These are phyloP conservation scores for Sporothrix protearum DNA, from an alignment of 2,329 filamentous ascomycete species.

Conservation along the genomic window DNA sequence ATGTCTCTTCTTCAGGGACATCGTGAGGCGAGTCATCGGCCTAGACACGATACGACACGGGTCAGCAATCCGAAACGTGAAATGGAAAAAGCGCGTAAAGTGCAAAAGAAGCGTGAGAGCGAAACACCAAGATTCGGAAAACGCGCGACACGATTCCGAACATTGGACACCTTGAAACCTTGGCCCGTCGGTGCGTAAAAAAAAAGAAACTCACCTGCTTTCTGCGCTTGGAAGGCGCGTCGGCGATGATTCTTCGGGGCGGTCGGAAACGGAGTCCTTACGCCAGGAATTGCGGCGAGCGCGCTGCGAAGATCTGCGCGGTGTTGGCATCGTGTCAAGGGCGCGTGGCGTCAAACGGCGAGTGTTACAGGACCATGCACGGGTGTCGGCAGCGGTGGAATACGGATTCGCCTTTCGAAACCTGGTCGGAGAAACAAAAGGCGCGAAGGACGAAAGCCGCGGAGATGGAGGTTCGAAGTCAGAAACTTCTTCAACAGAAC, in stretches of 20 bases:
- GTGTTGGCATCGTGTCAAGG: constrained; percentile 33
- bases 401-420: background rate
- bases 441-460: background rate
- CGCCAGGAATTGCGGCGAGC: constrained; percentile 34
- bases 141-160: background rate
- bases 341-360: constrained; percentile 8
- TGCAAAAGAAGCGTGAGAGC: background rate
- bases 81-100: constrained; percentile 8
- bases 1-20: constrained; percentile 45
- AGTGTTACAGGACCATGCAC: constrained; percentile 15
- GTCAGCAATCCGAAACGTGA: background rate
- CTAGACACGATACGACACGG: constrained; percentile 31
- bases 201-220: constrained; percentile 50
- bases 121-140: background rate
- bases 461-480: background rate
- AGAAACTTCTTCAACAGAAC: constrained; percentile 2
- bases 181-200: background rate
- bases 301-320: constrained; percentile 35
- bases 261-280: constrained; percentile 33
- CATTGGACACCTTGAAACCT: background rate
- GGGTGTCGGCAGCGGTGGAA: background rate
- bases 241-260: constrained; percentile 53
- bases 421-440: background rate
- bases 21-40: constrained; percentile 44
- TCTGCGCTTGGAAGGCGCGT: constrained; percentile 62